A percentile compares a stretch with the other conserved stretches of the same genome.
Conservation (phyloP, 1,284 basidiomycete genomes). For the Xerocomus nothofagi region DNA sequence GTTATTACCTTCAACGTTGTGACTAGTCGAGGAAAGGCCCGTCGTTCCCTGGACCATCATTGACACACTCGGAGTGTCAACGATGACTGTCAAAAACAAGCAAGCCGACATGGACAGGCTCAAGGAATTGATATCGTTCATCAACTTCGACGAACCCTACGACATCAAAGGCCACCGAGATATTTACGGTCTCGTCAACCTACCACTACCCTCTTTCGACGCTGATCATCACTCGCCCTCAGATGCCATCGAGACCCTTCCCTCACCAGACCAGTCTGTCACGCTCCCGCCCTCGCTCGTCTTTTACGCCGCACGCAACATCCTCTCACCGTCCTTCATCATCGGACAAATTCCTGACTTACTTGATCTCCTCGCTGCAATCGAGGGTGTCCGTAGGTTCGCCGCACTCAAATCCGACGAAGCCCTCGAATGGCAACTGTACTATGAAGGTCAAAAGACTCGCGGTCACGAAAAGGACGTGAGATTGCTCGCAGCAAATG, state of each 20-base stretch:
- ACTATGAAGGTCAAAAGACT: slow-evolving; percentile 24
- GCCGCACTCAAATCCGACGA: slow-evolving; percentile 31
- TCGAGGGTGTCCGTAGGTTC: slow-evolving; percentile 42
- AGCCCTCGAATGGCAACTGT: slow-evolving; percentile 38
- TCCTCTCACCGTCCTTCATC: slow-evolving; percentile 39
- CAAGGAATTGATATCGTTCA: slow-evolving; percentile 11
- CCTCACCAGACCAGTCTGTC: not conserved
- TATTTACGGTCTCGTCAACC: slow-evolving; percentile 23
- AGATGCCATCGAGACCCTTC: slow-evolving; percentile 16
- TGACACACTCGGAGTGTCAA: not conserved
- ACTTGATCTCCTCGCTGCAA: slow-evolving; percentile 41
- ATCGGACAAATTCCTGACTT: slow-evolving; percentile 39
- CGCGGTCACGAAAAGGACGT: slow-evolving; percentile 5
- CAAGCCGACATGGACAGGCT: slow-evolving; percentile 21
- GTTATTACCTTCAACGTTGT: no score
- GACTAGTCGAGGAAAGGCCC: not conserved
- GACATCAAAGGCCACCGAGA: slow-evolving; percentile 10
- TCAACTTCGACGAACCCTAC: slow-evolving; percentile 22
- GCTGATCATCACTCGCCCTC: slow-evolving; percentile 1
- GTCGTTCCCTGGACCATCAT: not conserved
- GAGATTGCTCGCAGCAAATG: slow-evolving; percentile 18
- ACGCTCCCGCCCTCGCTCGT: slow-evolving; percentile 34
- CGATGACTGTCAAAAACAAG: no score
- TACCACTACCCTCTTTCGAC: not conserved
- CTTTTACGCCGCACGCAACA: slow-evolving; percentile 40